phyloP scores from a whole-genome alignment of 2,329 filamentous ascomycete species.

The Drechslerella stenobrocha region DNA sequence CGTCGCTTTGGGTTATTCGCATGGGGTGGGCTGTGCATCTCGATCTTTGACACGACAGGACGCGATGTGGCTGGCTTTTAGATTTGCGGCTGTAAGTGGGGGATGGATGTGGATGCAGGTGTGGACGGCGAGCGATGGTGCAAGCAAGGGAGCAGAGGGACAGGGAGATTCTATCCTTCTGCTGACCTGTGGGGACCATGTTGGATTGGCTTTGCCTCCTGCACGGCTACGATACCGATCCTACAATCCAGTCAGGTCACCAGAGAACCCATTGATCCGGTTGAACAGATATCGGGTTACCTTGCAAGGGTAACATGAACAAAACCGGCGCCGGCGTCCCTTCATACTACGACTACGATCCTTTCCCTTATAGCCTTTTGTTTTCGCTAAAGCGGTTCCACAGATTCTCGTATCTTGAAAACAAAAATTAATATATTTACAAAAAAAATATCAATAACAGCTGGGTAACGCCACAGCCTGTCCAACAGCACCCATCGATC shows the following conservation, averaged over 20 bases:
- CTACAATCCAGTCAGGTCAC: slow-evolving; percentile 19
- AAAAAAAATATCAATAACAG: slow-evolving; percentile 26
- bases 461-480: slow-evolving; percentile 29
- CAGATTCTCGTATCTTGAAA: slow-evolving; percentile 31
- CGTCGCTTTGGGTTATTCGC: neutral
- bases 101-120: neutral
- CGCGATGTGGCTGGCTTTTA: neutral
- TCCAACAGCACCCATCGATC: slow-evolving; percentile 20
- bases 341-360: neutral
- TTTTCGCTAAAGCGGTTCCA: slow-evolving; percentile 41
- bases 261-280: slow-evolving; percentile 19
- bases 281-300: slow-evolving; percentile 21
- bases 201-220: neutral
- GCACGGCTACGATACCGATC: slow-evolving; percentile 11
- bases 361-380: slow-evolving; percentile 19
- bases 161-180: neutral
- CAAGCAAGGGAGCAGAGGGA: neutral
- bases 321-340: neutral
- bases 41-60: neutral
- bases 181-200: neutral
- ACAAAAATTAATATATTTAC: too few relatives aligned
- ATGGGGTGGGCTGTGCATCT: neutral
- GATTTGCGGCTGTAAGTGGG: neutral
- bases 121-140: neutral
- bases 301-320: slow-evolving; percentile 7